Evolutionary conservation across 2,329 filamentous ascomycete genomes (phyloP).

Genomic region (Penicillium italicum): DNA sequence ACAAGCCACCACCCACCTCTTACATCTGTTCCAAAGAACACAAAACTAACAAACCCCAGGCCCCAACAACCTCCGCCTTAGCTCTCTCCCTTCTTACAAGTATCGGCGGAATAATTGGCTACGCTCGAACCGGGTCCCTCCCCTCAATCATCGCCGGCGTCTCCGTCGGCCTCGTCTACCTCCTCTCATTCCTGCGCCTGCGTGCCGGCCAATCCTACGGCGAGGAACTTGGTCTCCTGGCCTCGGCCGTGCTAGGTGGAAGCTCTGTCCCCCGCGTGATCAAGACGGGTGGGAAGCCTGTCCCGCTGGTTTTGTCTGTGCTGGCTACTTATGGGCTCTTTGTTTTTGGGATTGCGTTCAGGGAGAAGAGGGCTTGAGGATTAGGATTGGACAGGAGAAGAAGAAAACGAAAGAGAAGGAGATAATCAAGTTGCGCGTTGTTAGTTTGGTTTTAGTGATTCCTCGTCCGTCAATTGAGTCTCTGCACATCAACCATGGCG

Average conservation of each 20-base stretch:
- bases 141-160: conserved; percentile 83
- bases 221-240: conserved; percentile 81
- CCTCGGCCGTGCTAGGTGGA: conserved; percentile 78
- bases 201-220: conserved; percentile 73
- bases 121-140: conserved; percentile 75
- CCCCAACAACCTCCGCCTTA: conserved; percentile 61
- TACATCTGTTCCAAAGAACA: not conserved
- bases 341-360: conserved; percentile 71
- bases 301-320: conserved; percentile 75
- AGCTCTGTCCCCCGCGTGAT: conserved; percentile 84
- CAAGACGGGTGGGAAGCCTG: conserved; percentile 69
- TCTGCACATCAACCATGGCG: too few relatives aligned
- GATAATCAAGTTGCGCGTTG: not conserved
- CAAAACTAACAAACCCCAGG: conserved; percentile 6
- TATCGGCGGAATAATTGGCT: conserved; percentile 82
- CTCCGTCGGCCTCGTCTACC: conserved; percentile 74
- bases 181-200: conserved; percentile 76
- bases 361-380: conserved; percentile 30
- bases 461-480: not conserved
- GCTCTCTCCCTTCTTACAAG: conserved; percentile 78
- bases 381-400: not conserved
- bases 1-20: not conserved
- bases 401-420: not conserved
- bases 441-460: not conserved
- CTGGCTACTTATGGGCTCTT: conserved; percentile 74